Percentiles rank a stretch among this genome's conserved stretches.
phyloP scores from a whole-genome alignment of 495 filamentous ascomycete genomes.

The Penicillium paxilli region DNA sequence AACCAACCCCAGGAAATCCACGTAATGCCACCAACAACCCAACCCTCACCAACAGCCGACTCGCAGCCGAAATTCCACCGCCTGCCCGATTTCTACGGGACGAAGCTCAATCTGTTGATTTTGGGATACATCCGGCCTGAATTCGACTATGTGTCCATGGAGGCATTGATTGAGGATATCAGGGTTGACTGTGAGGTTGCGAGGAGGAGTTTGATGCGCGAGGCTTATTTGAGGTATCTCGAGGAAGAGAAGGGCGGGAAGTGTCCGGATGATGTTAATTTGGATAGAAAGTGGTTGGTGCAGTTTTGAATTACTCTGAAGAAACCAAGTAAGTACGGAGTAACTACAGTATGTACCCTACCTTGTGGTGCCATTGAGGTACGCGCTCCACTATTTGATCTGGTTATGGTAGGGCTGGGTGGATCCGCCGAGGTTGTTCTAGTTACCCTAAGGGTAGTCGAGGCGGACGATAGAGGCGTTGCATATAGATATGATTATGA shows the following conservation, averaged over 20 bases:
- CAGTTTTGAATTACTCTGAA: constrained; percentile 28
- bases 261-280: constrained; percentile 21
- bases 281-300: constrained; percentile 38
- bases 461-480: neutral
- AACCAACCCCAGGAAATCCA: constrained; percentile 67
- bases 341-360: no score
- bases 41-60: constrained; percentile 48
- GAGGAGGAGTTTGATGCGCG: constrained; percentile 65
- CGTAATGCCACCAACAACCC: constrained; percentile 62
- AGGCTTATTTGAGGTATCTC: constrained; percentile 60
- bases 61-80: constrained; percentile 38
- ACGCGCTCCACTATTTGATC: no score
- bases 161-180: constrained; percentile 86
- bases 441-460: no score
- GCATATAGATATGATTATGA: constrained; percentile 1
- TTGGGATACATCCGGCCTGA: constrained; percentile 88
- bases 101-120: constrained; percentile 72
- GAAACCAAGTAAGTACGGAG: no score
- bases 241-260: constrained; percentile 42
- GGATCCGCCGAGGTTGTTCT: no score
- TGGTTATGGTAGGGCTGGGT: no score
- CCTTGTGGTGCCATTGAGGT: no score
- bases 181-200: constrained; percentile 84
- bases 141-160: constrained; percentile 79
- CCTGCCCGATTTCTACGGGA: constrained; percentile 79